Base-by-base conservation (phyloP, 2,329 filamentous ascomycete genomes). In the Gyromitra esculenta region DNA sequence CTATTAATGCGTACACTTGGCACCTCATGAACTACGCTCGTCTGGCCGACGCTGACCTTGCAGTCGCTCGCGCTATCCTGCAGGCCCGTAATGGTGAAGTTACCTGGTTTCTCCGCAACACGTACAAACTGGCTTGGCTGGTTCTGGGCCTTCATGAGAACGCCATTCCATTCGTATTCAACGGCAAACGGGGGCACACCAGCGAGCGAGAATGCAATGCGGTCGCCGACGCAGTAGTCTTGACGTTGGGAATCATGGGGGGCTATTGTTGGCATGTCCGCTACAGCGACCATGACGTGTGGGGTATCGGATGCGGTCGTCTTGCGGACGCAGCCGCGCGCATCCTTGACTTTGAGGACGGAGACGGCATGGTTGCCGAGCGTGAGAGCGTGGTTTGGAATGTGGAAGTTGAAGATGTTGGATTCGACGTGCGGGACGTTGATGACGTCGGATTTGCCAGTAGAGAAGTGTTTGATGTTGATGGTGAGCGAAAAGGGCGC, bases 151-250 rank as follows among this genome's bases (percentile, higher is more conserved):
- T 93, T 95, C 84, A 92, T 91, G 72, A 89, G 86, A 54, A 88
- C 88, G 71, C 91, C 91, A 80, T 94, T 90, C 84, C 99, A 99
- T 9, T 89, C 92, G 85, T 99, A 99, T 83, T 91, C 91, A 57
- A 99, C 91, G 57, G 95, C 93, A 83, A 99, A 99, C 0, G 96
- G 96, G 18, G 94, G 91, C 70, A 92, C 92, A 57, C 96, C 96
- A 0, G 93, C 93, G 5, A 99, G 89, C 0, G 93, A 94, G 84
- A 97, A 99, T 2, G 92, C 92, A 79, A 99, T 91, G 69, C 94
- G 91, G 83, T 99, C 96, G 79, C 96, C 96, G 9, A 99, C 94
- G 83, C 96, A 99, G 84, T 95, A 97, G 84, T 99, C 93, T 15
- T 87, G 87, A 77, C 92, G 90, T 31, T 92, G 90, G 82, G 98